These are phyloP conservation scores for Zychaea mexicana DNA, from an alignment of 371 early-diverging fungal genomes.

Conservation along the genomic window DNA sequence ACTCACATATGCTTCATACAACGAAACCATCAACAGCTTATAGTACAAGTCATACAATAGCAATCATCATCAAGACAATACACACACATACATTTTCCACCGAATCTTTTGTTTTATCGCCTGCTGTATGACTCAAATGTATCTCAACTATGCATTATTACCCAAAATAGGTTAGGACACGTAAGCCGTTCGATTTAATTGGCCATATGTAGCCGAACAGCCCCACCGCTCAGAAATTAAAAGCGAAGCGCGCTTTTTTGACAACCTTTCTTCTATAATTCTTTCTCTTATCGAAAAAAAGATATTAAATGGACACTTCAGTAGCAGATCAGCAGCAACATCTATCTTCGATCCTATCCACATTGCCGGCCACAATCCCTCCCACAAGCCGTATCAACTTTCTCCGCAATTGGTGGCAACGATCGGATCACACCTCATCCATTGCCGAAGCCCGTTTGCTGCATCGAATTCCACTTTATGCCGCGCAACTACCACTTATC, in stretches of 20 bases:
- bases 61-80: background rate
- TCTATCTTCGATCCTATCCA: constrained; percentile 13
- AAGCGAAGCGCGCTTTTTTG: no score
- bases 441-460: constrained; percentile 53
- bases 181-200: no score
- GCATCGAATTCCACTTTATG: constrained; percentile 41
- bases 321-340: background rate
- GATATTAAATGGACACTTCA: background rate
- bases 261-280: background rate
- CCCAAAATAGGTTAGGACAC: no score
- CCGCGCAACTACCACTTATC: constrained; percentile 17
- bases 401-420: constrained; percentile 50
- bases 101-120: no score
- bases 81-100: background rate
- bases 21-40: background rate
- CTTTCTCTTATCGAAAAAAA: background rate
- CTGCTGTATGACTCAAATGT: no score
- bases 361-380: constrained; percentile 46
- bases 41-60: background rate
- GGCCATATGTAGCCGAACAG: no score
- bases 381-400: constrained; percentile 48
- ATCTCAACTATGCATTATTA: no score
- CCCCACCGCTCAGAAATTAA: no score
- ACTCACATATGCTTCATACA: background rate
- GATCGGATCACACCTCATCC: constrained; percentile 45